Evolutionary conservation across 78 protist genomes (phyloP), one percentile per base, ranked within the genome.

Genomic region (Thecamonas trahens): DNA sequence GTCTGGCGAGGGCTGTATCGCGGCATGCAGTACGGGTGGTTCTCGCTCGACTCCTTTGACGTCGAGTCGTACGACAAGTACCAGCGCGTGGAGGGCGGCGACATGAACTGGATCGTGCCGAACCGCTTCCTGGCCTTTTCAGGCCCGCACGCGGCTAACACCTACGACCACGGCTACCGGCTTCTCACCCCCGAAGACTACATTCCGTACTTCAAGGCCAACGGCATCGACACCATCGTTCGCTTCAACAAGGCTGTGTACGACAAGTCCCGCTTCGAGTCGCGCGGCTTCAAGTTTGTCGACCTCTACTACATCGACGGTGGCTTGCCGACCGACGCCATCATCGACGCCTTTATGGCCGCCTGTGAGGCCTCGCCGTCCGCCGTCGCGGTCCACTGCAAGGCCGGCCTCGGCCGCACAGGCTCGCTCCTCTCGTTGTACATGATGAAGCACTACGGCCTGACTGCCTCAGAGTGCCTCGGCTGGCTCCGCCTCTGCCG

Each of bases 41-140:
- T 70, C 49, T 73, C 81, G 63, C 0, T 47, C 15, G 8, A 6
- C 20, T 29, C 53, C 20, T 90, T 90, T 13, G 74, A 73, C 49
- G n/a, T 53, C 32, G 57, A 66, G 2, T 59, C 42, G 61, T 91
- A 88, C 71, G 77, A 82, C 42, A 42, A 60, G 57, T 79, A 68
- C 53, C 87, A 83, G 42, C 61, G 59, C 20, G 90, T 91, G 37
- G 91, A 67, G 31, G 62, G 88, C 59, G 97, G 97, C 26, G 94
- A 94, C 74, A 24, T 91, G 74, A 88, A 86, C 66, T 83, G 91
- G 94, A 80, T 94, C 47, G 71, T 91, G 20, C 95, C 95, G 0
- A 72, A 67, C 37, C 68, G 71, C 32, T 58, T 92, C 26, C 42
- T 92, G 11, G 94, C 97, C 1, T 84, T 92, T 24, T n/a, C 74